phyloP scores from a whole-genome alignment of 2,329 filamentous ascomycete species.

The Didymella exigua region DNA sequence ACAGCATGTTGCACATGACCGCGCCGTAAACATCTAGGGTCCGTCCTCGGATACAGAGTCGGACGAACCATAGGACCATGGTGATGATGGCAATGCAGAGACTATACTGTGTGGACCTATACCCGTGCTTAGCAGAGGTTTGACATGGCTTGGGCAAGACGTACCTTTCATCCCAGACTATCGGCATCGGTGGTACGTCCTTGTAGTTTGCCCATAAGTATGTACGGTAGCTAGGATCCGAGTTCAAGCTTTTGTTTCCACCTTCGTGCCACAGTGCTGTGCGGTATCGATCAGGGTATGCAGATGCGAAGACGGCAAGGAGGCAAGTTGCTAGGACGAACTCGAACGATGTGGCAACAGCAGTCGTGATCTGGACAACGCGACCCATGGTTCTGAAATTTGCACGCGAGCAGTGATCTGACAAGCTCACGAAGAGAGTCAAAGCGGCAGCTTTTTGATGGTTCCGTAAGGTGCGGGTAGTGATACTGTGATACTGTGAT shows the following conservation, averaged over 20 bases:
- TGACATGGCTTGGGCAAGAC: background rate
- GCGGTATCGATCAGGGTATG: conserved; percentile 18
- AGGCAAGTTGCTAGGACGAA: conserved; percentile 13
- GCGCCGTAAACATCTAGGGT: conserved; percentile 15
- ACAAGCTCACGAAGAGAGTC: no score
- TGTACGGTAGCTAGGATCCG: conserved; percentile 22
- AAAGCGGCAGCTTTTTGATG: background rate
- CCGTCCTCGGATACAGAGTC: conserved; percentile 16
- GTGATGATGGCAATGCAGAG: conserved; percentile 18
- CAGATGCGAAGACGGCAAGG: conserved; percentile 14
- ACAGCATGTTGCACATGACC: conserved; percentile 20
- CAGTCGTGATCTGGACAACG: background rate
- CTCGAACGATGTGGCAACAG: conserved; percentile 12
- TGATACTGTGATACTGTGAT: background rate
- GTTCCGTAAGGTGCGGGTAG: background rate
- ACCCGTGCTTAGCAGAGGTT: background rate
- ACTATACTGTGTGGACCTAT: conserved; percentile 18
- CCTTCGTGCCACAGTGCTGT: conserved; percentile 19
- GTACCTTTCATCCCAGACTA: conserved; percentile 28
- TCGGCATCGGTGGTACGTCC: conserved; percentile 23
- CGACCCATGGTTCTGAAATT: background rate
- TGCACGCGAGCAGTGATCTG: background rate
- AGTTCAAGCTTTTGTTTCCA: conserved; percentile 26
- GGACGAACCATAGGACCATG: conserved; percentile 18
- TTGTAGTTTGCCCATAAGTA: conserved; percentile 29